These are phyloP conservation scores for Backusella westeae DNA, from an alignment of 192 early-diverging fungal genomes.

Conservation along the genomic window DNA sequence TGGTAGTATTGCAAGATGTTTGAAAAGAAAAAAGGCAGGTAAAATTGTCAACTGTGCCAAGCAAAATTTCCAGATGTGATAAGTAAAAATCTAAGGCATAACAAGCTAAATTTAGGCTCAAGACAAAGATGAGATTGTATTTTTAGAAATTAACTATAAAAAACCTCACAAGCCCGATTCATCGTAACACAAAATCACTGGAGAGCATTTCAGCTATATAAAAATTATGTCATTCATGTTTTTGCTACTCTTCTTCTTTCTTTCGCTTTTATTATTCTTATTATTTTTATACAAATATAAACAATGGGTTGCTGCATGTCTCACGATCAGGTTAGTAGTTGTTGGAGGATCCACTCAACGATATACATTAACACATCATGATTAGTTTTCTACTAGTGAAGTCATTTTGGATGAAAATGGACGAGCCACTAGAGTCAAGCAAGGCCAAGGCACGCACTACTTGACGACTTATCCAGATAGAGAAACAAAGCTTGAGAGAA, in stretches of 20 bases:
- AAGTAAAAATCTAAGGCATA: too few relatives aligned
- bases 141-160: conserved; percentile 3
- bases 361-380: not conserved
- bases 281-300: not conserved
- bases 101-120: too few relatives aligned
- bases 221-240: not conserved
- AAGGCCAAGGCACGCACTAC: conserved; percentile 20
- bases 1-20: too few relatives aligned
- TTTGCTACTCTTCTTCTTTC: not conserved
- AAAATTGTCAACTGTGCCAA: too few relatives aligned
- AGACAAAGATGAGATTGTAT: not conserved
- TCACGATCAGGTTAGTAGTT: conserved; percentile 20
- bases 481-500: conserved; percentile 25
- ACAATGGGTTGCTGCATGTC: conserved; percentile 26
- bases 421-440: conserved; percentile 16
- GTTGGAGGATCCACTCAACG: not conserved
- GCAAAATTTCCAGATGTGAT: too few relatives aligned
- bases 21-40: too few relatives aligned
- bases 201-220: not conserved
- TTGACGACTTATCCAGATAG: conserved; percentile 17
- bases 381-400: conserved; percentile 18
- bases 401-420: conserved; percentile 20
- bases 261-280: not conserved
- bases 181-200: not conserved
- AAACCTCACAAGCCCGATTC: not conserved